Percentiles rank a stretch among this genome's conserved stretches.
phyloP scores from a whole-genome alignment of 2,329 filamentous ascomycete genomes.

The Penicillium sumatraense region DNA sequence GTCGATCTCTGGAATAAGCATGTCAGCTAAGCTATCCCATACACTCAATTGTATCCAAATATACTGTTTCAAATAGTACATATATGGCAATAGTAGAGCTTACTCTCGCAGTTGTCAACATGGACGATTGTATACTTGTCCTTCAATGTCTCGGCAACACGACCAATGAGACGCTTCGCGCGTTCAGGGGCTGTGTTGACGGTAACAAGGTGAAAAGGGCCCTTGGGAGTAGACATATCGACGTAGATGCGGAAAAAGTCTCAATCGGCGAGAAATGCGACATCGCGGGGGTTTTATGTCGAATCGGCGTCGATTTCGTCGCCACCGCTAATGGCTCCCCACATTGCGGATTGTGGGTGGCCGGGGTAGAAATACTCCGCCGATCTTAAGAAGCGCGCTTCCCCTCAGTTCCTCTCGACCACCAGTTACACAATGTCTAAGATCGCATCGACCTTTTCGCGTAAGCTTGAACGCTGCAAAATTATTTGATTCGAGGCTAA shows the following conservation, averaged over 20 bases:
- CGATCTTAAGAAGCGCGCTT: constrained; percentile 9
- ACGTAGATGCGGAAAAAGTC: constrained; percentile 1
- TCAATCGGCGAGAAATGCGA: constrained; percentile 13
- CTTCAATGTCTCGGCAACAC: constrained; percentile 64
- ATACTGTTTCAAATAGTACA: too few relatives aligned
- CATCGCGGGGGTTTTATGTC: constrained; percentile 23
- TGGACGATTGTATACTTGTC: constrained; percentile 67
- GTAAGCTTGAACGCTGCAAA: constrained; percentile 19
- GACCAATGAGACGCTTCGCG: constrained; percentile 65
- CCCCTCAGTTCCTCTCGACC: neutral
- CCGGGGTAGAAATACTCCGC: constrained; percentile 34
- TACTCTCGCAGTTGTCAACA: constrained; percentile 66
- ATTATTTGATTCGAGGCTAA: constrained; percentile 1
- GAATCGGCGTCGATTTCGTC: constrained; percentile 12
- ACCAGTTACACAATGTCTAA: constrained; percentile 34
- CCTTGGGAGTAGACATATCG: constrained; percentile 48
- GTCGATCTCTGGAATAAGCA: constrained; percentile 49
- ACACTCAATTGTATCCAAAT: neutral
- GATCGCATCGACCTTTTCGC: constrained; percentile 44
- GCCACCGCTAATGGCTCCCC: constrained; percentile 17
- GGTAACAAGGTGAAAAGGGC: constrained; percentile 67
- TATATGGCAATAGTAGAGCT: constrained; percentile 32
- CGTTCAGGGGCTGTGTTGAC: constrained; percentile 71
- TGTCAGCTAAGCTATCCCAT: constrained; percentile 1
- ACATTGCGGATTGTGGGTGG: constrained; percentile 21